phyloP scores from a whole-genome alignment of 345 rosid genomes.

The Citrus mangshanensis region DNA sequence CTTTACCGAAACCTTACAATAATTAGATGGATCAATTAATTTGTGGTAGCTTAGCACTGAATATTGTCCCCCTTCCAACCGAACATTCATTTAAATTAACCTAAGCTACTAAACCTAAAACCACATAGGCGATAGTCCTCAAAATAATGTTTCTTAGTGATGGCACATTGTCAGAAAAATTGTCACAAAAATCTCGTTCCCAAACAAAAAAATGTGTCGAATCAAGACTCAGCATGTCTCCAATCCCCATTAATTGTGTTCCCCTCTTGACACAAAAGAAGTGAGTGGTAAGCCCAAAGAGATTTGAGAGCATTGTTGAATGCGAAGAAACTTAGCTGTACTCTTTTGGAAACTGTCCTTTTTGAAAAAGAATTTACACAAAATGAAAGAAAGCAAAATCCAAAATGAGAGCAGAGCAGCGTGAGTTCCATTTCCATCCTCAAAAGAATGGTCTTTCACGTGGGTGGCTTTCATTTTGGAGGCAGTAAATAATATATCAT shows the following conservation, averaged over 20 bases:
- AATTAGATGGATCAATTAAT: no score
- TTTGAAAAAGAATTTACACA: background rate
- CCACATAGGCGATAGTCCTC: constrained; percentile 9
- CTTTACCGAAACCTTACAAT: no score
- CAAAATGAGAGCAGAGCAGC: background rate
- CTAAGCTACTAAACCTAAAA: background rate
- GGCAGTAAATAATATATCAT: background rate
- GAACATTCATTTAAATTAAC: constrained; percentile 5
- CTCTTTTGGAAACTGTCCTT: constrained; percentile 14
- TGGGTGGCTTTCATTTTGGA: constrained; percentile 23
- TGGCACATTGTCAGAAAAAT: background rate
- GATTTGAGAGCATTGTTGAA: constrained; percentile 6
- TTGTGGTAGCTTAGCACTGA: background rate
- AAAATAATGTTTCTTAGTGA: background rate
- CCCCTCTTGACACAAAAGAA: constrained; percentile 5
- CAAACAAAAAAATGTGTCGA: constrained; percentile 4
- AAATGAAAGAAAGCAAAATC: background rate
- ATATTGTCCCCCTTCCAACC: constrained; percentile 18
- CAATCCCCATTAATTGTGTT: constrained; percentile 24
- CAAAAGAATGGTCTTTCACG: constrained; percentile 36
- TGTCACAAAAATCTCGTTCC: background rate
- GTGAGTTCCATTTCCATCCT: background rate
- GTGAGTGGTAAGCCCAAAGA: constrained; percentile 7
- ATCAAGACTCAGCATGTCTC: constrained; percentile 31
- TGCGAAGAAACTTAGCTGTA: constrained; percentile 16